Evolutionary conservation across 345 rosid genomes (phyloP).

Genomic region (Brassica carinata): DNA sequence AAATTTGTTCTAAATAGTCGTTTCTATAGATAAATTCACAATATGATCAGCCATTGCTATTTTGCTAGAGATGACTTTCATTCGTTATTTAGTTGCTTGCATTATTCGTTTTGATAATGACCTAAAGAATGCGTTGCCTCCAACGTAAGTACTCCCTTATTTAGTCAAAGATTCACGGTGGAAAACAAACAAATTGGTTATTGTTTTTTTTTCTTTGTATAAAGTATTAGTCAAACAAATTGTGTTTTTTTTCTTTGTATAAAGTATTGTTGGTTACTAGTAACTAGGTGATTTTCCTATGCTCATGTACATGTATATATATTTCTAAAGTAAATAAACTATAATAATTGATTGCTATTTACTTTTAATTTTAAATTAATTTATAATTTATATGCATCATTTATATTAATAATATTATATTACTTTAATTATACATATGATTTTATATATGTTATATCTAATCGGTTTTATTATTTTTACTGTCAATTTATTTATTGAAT

Average conservation of each 20-base stretch:
- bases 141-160: neutral
- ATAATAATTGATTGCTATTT: too few species aligned
- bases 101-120: constrained; percentile 22
- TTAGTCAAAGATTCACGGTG: constrained; percentile 1
- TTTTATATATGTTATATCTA: too few species aligned
- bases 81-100: constrained; percentile 5
- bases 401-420: too few species aligned
- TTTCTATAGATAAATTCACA: neutral
- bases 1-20: too few species aligned
- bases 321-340: too few species aligned
- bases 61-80: constrained; percentile 14
- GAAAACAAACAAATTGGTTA: neutral
- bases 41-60: neutral
- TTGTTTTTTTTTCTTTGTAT: neutral
- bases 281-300: too few species aligned
- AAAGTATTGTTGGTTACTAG: neutral
- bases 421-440: too few species aligned
- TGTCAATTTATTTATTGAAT: too few species aligned
- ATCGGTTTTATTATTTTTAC: too few species aligned
- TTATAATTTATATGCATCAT: too few species aligned
- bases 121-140: constrained; percentile 1
- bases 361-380: too few species aligned
- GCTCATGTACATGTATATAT: too few species aligned
- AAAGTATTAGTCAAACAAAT: neutral
- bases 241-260: neutral